These are phyloP conservation scores for Penicillium lagena DNA, from an alignment of 495 filamentous ascomycete species.

Conservation along the genomic window DNA sequence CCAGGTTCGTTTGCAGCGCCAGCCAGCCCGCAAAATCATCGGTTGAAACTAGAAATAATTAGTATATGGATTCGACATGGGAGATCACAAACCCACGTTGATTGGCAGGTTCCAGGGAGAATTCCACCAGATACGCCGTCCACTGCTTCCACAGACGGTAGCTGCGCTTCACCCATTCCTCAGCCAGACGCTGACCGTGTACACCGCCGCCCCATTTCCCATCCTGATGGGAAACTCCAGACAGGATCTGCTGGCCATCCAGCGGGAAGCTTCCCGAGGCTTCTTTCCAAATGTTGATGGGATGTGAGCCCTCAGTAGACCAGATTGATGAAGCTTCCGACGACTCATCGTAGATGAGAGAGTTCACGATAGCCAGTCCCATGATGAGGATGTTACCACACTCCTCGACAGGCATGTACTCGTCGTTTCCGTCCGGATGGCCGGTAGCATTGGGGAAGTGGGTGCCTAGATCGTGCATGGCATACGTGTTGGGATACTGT, in stretches of 20 bases:
- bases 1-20: constrained; percentile 86
- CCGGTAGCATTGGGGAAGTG: constrained; percentile 93
- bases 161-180: constrained; percentile 54
- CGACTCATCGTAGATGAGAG: constrained; percentile 60
- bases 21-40: constrained; percentile 97
- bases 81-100: constrained; percentile 49
- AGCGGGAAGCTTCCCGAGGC: constrained; percentile 34
- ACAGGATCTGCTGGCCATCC: constrained; percentile 29
- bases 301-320: constrained; percentile 30
- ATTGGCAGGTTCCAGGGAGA: constrained; percentile 74
- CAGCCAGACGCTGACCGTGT: constrained; percentile 42
- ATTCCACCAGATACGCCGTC: constrained; percentile 87
- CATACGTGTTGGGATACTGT: constrained; percentile 86
- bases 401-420: constrained; percentile 97
- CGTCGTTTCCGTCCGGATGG: constrained; percentile 79
- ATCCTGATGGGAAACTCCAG: constrained; percentile 43
- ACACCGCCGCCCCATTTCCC: constrained; percentile 45
- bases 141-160: constrained; percentile 88
- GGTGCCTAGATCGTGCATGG: constrained; percentile 85
- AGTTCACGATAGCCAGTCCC: constrained; percentile 81
- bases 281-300: constrained; percentile 10
- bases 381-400: constrained; percentile 96
- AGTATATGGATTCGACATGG: not conserved
- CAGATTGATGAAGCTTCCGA: constrained; percentile 47
- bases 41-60: constrained; percentile 52